Conservation (phyloP, 139 green algal species). For the Monoraphidium neglectum region DNA sequence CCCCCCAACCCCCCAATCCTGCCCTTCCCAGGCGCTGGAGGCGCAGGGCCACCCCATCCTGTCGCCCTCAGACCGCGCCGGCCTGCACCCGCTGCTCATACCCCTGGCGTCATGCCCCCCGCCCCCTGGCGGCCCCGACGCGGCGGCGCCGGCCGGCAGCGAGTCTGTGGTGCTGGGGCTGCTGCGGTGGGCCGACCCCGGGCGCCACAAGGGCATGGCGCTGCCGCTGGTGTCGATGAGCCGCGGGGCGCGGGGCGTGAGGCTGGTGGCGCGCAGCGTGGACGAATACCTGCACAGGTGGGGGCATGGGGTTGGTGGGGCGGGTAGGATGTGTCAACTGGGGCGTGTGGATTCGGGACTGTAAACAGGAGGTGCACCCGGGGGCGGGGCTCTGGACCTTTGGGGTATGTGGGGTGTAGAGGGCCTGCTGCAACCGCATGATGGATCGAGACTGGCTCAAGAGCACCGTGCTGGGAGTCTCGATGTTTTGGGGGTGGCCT, state of each 20-base stretch:
- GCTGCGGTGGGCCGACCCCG: slow-evolving; percentile 67
- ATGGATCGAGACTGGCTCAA: no score
- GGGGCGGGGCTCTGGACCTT: no score
- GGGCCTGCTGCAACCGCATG: no score
- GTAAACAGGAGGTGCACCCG: no score
- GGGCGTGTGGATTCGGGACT: no score
- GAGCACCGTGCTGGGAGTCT: no score
- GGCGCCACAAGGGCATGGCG: slow-evolving; percentile 50
- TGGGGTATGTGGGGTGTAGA: no score
- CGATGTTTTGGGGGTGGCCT: no score
- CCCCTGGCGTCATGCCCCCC: slow-evolving; percentile 40
- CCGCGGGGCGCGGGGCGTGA: slow-evolving; percentile 39
- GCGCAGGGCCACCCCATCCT: slow-evolving; percentile 54
- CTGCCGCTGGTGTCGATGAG: slow-evolving; percentile 64
- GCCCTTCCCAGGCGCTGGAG: slow-evolving; percentile 58
- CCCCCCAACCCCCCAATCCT: no score
- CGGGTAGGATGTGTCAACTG: no score
- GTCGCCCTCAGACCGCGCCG: slow-evolving; percentile 52
- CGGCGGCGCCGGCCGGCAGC: neutral
- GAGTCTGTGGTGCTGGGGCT: slow-evolving; percentile 55
- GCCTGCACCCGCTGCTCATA: slow-evolving; percentile 77
- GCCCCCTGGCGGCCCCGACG: neutral
- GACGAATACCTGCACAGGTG: slow-evolving; percentile 79
- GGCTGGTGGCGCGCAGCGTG: slow-evolving; percentile 62
- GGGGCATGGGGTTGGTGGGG: neutral